phyloP scores from a whole-genome alignment of 495 filamentous ascomycete genomes.

The Rhypophila decipiens region DNA sequence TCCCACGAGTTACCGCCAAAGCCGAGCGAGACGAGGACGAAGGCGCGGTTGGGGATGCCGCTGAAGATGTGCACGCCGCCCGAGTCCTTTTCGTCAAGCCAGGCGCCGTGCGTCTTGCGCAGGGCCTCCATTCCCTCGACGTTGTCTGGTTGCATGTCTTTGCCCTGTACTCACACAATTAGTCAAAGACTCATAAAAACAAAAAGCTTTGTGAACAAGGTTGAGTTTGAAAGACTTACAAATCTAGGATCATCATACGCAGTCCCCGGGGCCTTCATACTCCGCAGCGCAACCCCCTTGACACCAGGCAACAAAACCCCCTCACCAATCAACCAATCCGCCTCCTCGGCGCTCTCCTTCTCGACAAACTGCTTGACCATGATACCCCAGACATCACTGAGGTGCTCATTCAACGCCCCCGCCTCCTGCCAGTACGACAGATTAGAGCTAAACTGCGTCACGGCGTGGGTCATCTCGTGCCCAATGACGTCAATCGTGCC shows the following conservation, averaged over 20 bases:
- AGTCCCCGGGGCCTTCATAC: conserved; percentile 45
- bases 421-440: conserved; percentile 39
- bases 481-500: conserved; percentile 43
- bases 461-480: conserved; percentile 47
- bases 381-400: conserved; percentile 47
- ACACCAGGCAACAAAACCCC: conserved; percentile 35
- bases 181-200: neutral
- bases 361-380: conserved; percentile 47
- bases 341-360: conserved; percentile 34
- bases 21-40: conserved; percentile 36
- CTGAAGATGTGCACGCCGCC: conserved; percentile 49
- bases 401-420: conserved; percentile 47
- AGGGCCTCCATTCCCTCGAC: conserved; percentile 34
- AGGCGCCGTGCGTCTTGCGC: too few species aligned
- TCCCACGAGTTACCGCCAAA: conserved; percentile 45
- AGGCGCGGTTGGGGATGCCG: conserved; percentile 49
- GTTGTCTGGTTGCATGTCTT: conserved; percentile 39
- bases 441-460: conserved; percentile 37
- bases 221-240: conserved; percentile 17
- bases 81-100: conserved; percentile 32
- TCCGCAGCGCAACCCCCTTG: conserved; percentile 40
- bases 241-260: conserved; percentile 41
- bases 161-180: conserved; percentile 20
- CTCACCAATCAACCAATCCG: conserved; percentile 50
- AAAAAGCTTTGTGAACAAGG: neutral